Evolutionary conservation across 164 flowering plant species (phyloP), one percentile per base, ranked within the genome.

Genomic region (Euptelea pleiosperma): DNA sequence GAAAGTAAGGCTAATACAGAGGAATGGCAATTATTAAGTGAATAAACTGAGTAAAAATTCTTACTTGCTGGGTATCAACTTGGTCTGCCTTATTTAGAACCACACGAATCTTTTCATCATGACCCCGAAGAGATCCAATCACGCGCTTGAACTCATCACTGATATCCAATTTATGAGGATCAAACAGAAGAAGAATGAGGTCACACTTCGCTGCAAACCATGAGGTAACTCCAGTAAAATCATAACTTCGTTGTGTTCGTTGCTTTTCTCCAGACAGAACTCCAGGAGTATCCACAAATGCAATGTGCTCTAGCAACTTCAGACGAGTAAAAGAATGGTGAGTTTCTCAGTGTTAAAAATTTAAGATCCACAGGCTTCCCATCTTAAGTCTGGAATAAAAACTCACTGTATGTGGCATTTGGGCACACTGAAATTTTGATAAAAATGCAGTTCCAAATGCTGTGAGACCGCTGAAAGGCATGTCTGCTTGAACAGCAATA

Each of bases 201-300:
- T 93, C 97, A 76, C 95, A 90, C 64, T 86, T 93, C 41, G 97
- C 85, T 18, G 97, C 99, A 80, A 94, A 91, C 99, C 99, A 94
- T 51, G 97, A 91, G 21, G 86, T 94, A 28, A 94, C 97, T 44
- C 97, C 97, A 15, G 97, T 91, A 61, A 94, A 94, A 73, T 94
- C 97, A 77, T 94, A 94, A 31, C 95, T 83, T 43, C 99, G 76
- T 46, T 90, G 96, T 10, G 97, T 88, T 45, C 99, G 79, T 71
- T 94, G 99, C 70, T 94, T 94, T 75, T 94, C 96, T 68, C 96
- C 97, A 11, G 99, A 94, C 40, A 94, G 61, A 57, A 94, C 99
- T 68, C 97, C 99, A 52, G 99, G 97, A 7, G 96, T 88, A 62
- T 94, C 99, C 50, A 94, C 97, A 74, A 94, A 84, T n/a, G 96